phyloP scores from a whole-genome alignment of 441 rosid species.

The Populus hybrid region DNA sequence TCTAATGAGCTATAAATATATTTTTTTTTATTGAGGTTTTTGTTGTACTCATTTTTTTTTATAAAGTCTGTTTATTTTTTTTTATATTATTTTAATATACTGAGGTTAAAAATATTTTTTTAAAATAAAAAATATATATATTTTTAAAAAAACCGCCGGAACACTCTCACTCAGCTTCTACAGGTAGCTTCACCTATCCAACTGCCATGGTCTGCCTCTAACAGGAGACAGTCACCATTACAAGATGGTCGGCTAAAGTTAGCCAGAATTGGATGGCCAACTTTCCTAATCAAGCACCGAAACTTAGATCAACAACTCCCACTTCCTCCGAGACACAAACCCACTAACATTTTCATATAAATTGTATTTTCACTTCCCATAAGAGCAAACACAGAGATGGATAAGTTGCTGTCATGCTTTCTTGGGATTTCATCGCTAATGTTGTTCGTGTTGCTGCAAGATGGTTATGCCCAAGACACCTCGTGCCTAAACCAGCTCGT shows the following conservation, averaged over 20 bases:
- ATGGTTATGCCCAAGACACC: conserved; percentile 16
- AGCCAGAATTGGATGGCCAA: conserved; percentile 31
- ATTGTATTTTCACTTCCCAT: background rate
- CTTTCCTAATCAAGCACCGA: conserved; percentile 2
- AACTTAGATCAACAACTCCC: background rate
- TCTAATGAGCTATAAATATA: too few relatives aligned
- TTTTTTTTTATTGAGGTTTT: too few relatives aligned
- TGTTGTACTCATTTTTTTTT: too few relatives aligned
- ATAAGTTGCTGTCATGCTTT: background rate
- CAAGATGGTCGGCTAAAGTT: conserved; percentile 9
- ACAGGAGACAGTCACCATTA: background rate
- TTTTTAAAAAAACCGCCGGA: too few relatives aligned
- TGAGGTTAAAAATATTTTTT: too few relatives aligned
- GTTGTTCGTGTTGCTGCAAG: background rate
- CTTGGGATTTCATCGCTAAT: background rate
- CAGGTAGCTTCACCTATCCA: conserved; percentile 38
- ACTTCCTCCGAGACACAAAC: background rate
- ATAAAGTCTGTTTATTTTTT: rapidly evolving
- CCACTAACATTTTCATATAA: background rate
- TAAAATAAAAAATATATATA: too few relatives aligned
- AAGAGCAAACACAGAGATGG: conserved; percentile 5
- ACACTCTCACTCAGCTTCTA: too few relatives aligned
- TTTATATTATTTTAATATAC: too few relatives aligned
- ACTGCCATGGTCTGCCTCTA: conserved; percentile 22
- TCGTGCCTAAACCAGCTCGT: conserved; percentile 54